A percentile compares a stretch with the other conserved stretches of the same genome.
Evolutionary conservation across 257 asterid species (phyloP).

Genomic region (Craterostigma plantagineum): DNA sequence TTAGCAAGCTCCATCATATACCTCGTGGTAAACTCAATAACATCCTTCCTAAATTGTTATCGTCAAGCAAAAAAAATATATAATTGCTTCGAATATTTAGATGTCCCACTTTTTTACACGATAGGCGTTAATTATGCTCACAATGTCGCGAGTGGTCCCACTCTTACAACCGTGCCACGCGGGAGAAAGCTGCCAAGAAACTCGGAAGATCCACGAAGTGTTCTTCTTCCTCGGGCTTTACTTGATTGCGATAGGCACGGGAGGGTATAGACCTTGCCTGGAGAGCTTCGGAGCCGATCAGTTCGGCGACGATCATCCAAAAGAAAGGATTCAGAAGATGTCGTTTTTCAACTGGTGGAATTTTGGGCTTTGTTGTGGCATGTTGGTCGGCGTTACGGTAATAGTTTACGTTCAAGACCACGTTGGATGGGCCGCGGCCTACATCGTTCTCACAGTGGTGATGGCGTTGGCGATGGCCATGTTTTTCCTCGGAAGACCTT

Average conservation of each 20-base stretch:
- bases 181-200: constrained; percentile 14
- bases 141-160: constrained; percentile 51
- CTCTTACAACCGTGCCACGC: constrained; percentile 31
- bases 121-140: constrained; percentile 65
- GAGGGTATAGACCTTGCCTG: constrained; percentile 77
- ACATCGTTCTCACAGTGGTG: constrained; percentile 33
- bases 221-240: constrained; percentile 64
- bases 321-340: constrained; percentile 47
- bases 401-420: constrained; percentile 54
- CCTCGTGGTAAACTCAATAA: constrained; percentile 30
- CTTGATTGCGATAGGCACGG: constrained; percentile 68
- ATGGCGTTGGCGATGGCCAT: constrained; percentile 29
- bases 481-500: constrained; percentile 39
- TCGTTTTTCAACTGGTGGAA: constrained; percentile 97
- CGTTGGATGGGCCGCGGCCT: constrained; percentile 64
- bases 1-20: constrained; percentile 43
- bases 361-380: constrained; percentile 53
- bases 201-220: constrained; percentile 29
- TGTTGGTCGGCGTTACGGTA: constrained; percentile 46
- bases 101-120: too few relatives aligned
- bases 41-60: too few relatives aligned
- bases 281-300: constrained; percentile 98
- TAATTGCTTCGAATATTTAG: too few relatives aligned
- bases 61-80: too few relatives aligned
- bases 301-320: constrained; percentile 66